phyloP scores from a whole-genome alignment of 1,139 yeast genomes.

The Taphrina sp. region DNA sequence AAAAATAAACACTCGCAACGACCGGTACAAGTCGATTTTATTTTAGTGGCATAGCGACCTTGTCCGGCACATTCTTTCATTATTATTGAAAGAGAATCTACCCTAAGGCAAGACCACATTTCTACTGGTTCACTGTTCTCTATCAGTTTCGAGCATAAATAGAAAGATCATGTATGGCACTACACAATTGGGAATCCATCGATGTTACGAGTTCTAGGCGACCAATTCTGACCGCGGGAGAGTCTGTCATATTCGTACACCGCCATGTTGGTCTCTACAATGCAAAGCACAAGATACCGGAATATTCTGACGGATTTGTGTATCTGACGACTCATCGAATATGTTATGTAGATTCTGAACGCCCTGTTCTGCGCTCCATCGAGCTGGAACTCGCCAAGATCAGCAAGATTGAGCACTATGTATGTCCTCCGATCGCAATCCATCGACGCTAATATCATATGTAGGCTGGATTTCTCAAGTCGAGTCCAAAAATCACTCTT shows the following conservation, averaged over 20 bases:
- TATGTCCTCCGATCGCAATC: slow-evolving; percentile 39
- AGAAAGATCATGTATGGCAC: slow-evolving; percentile 21
- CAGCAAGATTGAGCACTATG: slow-evolving; percentile 50
- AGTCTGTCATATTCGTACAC: slow-evolving; percentile 48
- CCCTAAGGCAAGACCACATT: too few relatives aligned
- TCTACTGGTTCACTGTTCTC: too few relatives aligned
- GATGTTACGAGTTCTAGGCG: slow-evolving; percentile 52
- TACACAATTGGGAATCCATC: slow-evolving; percentile 47
- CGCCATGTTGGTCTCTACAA: slow-evolving; percentile 44
- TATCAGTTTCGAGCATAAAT: too few relatives aligned
- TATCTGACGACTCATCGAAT: slow-evolving; percentile 73
- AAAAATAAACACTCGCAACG: too few relatives aligned
- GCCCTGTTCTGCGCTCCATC: slow-evolving; percentile 51
- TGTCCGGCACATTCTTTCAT: too few relatives aligned
- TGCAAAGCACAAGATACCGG: slow-evolving; percentile 56
- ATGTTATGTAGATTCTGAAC: slow-evolving; percentile 63
- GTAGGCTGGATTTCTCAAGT: slow-evolving; percentile 59
- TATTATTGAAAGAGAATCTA: too few relatives aligned
- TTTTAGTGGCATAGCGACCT: too few relatives aligned
- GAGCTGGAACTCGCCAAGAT: slow-evolving; percentile 54
- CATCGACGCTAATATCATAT: not conserved
- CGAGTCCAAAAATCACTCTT: slow-evolving; percentile 69
- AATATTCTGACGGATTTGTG: slow-evolving; percentile 70
- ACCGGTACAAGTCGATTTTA: too few relatives aligned
- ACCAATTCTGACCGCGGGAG: slow-evolving; percentile 50